Conservation (phyloP, 495 filamentous ascomycete species). For the Hypoxylon lienhwacheense region DNA sequence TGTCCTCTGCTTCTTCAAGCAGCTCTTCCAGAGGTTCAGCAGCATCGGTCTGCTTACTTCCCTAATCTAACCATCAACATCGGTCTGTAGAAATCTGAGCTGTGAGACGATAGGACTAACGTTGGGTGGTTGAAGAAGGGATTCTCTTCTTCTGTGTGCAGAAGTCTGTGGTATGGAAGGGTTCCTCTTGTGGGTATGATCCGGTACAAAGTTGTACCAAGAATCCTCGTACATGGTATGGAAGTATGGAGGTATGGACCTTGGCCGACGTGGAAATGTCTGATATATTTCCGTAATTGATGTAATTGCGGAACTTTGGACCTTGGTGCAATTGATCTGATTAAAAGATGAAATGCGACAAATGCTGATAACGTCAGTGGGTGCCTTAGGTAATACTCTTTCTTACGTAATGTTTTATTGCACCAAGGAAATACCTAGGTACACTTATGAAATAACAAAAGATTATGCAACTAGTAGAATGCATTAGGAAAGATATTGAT, state of each 20-base stretch:
- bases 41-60: conserved; percentile 44
- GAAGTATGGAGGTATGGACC: too few relatives aligned
- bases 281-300: background rate
- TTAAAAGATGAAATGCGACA: too few relatives aligned
- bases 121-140: conserved; percentile 69
- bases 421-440: too few relatives aligned
- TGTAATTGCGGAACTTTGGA: background rate
- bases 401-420: too few relatives aligned
- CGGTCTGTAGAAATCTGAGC: conserved; percentile 1
- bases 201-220: conserved; percentile 68
- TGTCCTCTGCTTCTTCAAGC: conserved; percentile 53
- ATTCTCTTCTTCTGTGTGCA: conserved; percentile 62
- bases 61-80: conserved; percentile 37
- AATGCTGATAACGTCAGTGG: too few relatives aligned
- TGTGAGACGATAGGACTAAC: conserved; percentile 48
- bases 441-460: too few relatives aligned
- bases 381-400: too few relatives aligned
- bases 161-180: conserved; percentile 40
- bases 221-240: conserved; percentile 76
- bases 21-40: conserved; percentile 48
- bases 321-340: too few relatives aligned
- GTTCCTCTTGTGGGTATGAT: conserved; percentile 52
- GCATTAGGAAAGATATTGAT: too few relatives aligned
- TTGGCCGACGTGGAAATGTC: background rate
- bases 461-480: too few relatives aligned